Percentiles rank a stretch among this genome's conserved stretches.
Evolutionary conservation across 768 basidiomycete species (phyloP).

Genomic region (Xerocomellus intermedius): DNA sequence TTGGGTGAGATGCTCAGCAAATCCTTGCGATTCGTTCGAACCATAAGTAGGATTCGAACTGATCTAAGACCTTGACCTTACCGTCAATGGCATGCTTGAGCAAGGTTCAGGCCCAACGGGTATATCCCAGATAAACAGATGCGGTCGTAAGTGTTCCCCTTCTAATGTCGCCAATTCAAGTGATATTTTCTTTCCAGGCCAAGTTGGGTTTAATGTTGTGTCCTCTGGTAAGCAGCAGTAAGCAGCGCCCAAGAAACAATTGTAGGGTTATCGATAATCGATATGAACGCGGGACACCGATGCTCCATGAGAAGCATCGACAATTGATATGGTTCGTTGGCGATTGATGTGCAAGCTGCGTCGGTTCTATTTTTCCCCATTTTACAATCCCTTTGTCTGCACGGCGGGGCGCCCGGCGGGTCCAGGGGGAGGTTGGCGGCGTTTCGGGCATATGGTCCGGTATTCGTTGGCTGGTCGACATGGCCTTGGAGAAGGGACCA

Average conservation of each 20-base stretch:
- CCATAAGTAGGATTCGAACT: not conserved
- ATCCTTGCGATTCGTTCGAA: not conserved
- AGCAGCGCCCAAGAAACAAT: conserved; percentile 43
- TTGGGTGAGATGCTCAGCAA: not conserved
- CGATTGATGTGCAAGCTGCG: conserved; percentile 6
- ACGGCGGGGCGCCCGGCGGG: not conserved
- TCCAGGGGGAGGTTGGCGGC: not conserved
- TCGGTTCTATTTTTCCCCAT: conserved; percentile 8
- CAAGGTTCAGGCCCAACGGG: conserved; percentile 9
- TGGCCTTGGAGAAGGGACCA: not conserved
- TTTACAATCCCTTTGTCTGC: conserved; percentile 9
- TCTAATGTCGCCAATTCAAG: conserved; percentile 1
- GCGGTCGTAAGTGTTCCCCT: conserved; percentile 13
- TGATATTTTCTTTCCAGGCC: not conserved
- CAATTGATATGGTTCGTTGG: conserved; percentile 5
- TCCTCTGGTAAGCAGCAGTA: conserved; percentile 3
- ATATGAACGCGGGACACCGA: conserved; percentile 32
- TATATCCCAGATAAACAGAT: conserved; percentile 2
- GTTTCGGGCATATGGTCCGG: not conserved
- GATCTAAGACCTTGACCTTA: conserved; percentile 1
- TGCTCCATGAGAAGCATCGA: conserved; percentile 9
- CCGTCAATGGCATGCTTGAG: conserved; percentile 12
- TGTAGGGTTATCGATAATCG: conserved; percentile 40
- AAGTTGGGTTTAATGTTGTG: conserved; percentile 10
- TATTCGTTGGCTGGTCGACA: not conserved